phyloP scores from a whole-genome alignment of 148 eudicot species.

The Heliamphora exappendiculata region DNA sequence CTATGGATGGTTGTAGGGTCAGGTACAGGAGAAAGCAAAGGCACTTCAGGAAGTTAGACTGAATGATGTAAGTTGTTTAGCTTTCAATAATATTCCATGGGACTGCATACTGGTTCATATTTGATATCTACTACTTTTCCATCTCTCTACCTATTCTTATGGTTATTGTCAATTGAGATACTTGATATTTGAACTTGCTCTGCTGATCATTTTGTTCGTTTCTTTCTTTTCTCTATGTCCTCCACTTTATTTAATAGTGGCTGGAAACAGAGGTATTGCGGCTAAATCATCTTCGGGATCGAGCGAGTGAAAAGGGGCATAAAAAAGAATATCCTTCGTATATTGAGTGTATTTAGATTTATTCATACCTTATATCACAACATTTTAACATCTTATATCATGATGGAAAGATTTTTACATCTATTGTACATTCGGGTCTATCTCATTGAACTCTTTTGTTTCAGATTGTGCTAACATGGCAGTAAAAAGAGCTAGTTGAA shows the following conservation, averaged over 20 bases:
- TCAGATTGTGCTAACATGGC: background rate
- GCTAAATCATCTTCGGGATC: slow-evolving; percentile 87
- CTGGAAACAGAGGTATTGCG: slow-evolving; percentile 69
- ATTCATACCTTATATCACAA: background rate
- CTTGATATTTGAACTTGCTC: slow-evolving; percentile 4
- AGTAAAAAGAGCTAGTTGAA: background rate
- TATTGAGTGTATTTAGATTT: background rate
- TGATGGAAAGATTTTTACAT: background rate
- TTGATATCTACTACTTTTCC: background rate
- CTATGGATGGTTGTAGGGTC: slow-evolving; percentile 49
- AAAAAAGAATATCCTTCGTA: slow-evolving; percentile 85
- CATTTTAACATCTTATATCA: background rate
- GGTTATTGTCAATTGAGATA: background rate
- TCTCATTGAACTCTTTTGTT: slow-evolving; percentile 1
- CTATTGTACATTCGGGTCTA: background rate
- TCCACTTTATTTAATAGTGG: slow-evolving; percentile 25
- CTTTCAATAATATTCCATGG: slow-evolving; percentile 4
- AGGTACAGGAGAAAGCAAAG: slow-evolving; percentile 70
- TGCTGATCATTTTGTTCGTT: slow-evolving; percentile 1
- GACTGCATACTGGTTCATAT: background rate
- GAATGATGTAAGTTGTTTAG: slow-evolving; percentile 52
- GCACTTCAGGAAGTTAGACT: slow-evolving; percentile 61
- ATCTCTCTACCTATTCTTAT: background rate
- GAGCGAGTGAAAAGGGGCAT: slow-evolving; percentile 87
- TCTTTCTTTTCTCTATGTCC: background rate